Evolutionary conservation across 2,329 filamentous ascomycete species (phyloP).

Genomic region (Didymella sp.): DNA sequence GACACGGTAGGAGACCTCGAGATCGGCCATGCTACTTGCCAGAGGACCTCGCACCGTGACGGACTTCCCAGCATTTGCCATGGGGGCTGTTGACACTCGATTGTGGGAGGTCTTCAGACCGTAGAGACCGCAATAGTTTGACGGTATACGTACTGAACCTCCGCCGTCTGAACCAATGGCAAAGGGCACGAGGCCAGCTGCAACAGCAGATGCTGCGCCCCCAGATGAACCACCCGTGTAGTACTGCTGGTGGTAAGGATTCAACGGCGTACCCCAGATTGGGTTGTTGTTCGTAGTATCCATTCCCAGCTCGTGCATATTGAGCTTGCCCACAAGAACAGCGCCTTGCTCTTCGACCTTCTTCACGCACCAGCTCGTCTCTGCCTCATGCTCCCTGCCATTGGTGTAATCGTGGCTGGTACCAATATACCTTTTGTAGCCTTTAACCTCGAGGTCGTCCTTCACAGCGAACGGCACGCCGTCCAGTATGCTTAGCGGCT

Average conservation of each 20-base stretch:
- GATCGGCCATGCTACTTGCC: conserved; percentile 75
- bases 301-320: conserved; percentile 81
- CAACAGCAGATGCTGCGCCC: conserved; percentile 74
- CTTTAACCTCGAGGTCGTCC: conserved; percentile 76
- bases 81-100: conserved; percentile 67
- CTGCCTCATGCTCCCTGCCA: conserved; percentile 49
- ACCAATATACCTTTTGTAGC: conserved; percentile 72
- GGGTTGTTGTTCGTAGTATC: conserved; percentile 87
- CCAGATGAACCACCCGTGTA: conserved; percentile 84
- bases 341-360: conserved; percentile 78
- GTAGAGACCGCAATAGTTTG: conserved; percentile 78
- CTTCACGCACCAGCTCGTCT: conserved; percentile 73
- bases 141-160: conserved; percentile 76
- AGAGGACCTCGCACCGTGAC: conserved; percentile 77
- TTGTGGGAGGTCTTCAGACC: conserved; percentile 81
- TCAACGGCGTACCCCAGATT: conserved; percentile 74
- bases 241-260: conserved; percentile 77
- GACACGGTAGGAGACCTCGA: conserved; percentile 81
- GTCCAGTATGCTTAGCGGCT: conserved; percentile 73
- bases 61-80: conserved; percentile 64
- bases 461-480: conserved; percentile 85
- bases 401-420: conserved; percentile 65
- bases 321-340: conserved; percentile 76
- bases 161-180: conserved; percentile 75
- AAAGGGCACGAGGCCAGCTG: conserved; percentile 75